These are phyloP conservation scores for Camellia granthamiana DNA, from an alignment of 148 eudicot genomes.

Conservation along the genomic window DNA sequence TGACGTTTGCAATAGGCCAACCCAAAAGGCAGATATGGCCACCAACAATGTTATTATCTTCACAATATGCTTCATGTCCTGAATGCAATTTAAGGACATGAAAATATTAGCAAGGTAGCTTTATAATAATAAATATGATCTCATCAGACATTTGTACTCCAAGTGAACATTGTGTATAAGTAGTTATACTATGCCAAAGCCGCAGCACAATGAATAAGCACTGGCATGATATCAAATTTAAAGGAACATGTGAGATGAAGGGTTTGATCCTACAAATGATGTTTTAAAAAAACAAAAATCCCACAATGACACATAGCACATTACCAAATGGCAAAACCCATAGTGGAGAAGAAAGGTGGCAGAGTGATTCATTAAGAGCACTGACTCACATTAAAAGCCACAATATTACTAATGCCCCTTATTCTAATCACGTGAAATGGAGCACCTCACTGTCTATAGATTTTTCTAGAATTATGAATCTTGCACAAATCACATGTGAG, in stretches of 20 bases:
- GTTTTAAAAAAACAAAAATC: background rate
- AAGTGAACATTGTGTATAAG: background rate
- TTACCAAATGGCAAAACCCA: too few species aligned
- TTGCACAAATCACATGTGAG: too few species aligned
- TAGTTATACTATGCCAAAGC: background rate
- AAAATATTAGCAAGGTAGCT: background rate
- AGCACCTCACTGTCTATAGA: too few species aligned
- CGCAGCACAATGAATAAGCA: background rate
- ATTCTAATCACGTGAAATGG: too few species aligned
- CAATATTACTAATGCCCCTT: too few species aligned
- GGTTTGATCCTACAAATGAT: background rate
- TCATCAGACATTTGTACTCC: background rate
- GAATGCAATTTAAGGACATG: background rate
- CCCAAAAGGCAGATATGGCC: slow-evolving; percentile 71
- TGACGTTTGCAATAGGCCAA: slow-evolving; percentile 60
- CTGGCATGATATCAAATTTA: background rate
- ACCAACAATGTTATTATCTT: slow-evolving; percentile 68
- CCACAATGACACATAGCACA: background rate
- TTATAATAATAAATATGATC: background rate
- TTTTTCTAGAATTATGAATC: too few species aligned
- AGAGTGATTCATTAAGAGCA: too few species aligned
- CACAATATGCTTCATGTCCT: slow-evolving; percentile 79
- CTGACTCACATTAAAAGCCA: too few species aligned
- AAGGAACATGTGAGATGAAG: background rate
- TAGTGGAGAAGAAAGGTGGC: too few species aligned